Evolutionary conservation across 306 rosid species (phyloP).

Genomic region (Hippophae rhamnoides): DNA sequence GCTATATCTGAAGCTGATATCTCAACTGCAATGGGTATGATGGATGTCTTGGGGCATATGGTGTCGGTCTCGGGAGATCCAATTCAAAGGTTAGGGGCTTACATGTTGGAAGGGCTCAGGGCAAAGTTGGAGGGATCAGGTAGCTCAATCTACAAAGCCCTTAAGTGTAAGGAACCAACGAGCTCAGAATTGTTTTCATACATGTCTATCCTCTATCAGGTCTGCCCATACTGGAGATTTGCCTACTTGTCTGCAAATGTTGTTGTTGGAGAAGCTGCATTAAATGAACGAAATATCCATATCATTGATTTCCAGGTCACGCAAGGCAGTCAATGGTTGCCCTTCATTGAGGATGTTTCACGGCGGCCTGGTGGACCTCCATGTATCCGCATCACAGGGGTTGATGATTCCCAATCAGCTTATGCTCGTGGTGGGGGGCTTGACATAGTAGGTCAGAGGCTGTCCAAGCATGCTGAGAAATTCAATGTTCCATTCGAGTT

Average conservation of each 20-base stretch:
- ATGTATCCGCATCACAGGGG: constrained; percentile 52
- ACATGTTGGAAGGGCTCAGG: constrained; percentile 88
- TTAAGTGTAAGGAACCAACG: constrained; percentile 70
- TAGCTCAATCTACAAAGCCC: constrained; percentile 59
- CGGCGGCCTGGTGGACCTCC: constrained; percentile 55
- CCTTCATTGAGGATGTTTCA: constrained; percentile 51
- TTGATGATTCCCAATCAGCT: constrained; percentile 73
- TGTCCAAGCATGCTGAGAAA: constrained; percentile 32
- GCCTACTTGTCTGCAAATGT: constrained; percentile 66
- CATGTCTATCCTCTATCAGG: constrained; percentile 54
- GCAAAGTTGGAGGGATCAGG: constrained; percentile 84
- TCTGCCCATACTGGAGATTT: constrained; percentile 74
- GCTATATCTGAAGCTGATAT: constrained; percentile 37
- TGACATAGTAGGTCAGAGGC: constrained; percentile 45
- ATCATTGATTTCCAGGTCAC: constrained; percentile 94
- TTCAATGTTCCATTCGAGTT: constrained; percentile 64
- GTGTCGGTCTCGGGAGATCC: constrained; percentile 83
- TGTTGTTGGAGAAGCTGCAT: constrained; percentile 52
- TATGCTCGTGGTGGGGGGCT: constrained; percentile 95
- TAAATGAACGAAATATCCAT: constrained; percentile 57
- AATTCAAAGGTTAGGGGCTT: constrained; percentile 76
- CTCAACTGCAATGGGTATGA: constrained; percentile 31
- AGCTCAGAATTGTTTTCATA: constrained; percentile 61
- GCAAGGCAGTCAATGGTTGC: constrained; percentile 74
- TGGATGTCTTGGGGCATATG: constrained; percentile 64